phyloP scores from a whole-genome alignment of 1,284 basidiomycete genomes.

The Puccinia horiana region DNA sequence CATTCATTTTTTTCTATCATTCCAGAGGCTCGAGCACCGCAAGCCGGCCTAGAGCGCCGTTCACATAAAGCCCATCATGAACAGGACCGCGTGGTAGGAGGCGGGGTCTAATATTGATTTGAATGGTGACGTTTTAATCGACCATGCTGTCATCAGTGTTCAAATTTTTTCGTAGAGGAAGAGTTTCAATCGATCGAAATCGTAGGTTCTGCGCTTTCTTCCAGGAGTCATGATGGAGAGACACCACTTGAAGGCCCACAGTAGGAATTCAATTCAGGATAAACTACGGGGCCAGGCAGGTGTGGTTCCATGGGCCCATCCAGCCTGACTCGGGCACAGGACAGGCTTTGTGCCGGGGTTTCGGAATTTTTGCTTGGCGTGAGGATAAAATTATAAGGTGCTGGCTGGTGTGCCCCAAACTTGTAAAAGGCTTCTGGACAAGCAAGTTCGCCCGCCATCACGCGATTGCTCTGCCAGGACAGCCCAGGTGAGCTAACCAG shows the following conservation, averaged over 20 bases:
- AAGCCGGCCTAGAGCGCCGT: constrained; percentile 20
- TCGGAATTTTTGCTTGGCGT: not conserved
- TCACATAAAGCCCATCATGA: not conserved
- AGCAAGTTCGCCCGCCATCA: constrained; percentile 7
- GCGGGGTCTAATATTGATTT: constrained; percentile 8
- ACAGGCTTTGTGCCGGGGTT: constrained; percentile 22
- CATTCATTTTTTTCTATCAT: not conserved
- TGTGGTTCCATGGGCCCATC: constrained; percentile 24
- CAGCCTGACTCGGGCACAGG: constrained; percentile 32
- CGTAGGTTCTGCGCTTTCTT: constrained; percentile 29
- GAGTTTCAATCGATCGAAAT: constrained; percentile 37
- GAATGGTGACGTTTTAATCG: constrained; percentile 15
- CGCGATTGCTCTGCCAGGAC: constrained; percentile 29
- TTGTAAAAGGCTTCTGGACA: constrained; percentile 10
- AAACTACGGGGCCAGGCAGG: constrained; percentile 31
- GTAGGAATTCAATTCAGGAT: constrained; percentile 33
- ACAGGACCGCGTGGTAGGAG: constrained; percentile 23
- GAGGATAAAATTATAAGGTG: not conserved
- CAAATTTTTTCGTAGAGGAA: constrained; percentile 15
- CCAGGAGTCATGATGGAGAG: constrained; percentile 17
- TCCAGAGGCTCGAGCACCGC: not conserved
- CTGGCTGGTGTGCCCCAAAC: not conserved
- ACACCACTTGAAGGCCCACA: constrained; percentile 16
- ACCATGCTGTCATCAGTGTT: constrained; percentile 33
- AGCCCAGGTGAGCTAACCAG: not conserved